These are phyloP conservation scores for Sicyos baderoa DNA, from an alignment of 306 rosid genomes.

Conservation along the genomic window DNA sequence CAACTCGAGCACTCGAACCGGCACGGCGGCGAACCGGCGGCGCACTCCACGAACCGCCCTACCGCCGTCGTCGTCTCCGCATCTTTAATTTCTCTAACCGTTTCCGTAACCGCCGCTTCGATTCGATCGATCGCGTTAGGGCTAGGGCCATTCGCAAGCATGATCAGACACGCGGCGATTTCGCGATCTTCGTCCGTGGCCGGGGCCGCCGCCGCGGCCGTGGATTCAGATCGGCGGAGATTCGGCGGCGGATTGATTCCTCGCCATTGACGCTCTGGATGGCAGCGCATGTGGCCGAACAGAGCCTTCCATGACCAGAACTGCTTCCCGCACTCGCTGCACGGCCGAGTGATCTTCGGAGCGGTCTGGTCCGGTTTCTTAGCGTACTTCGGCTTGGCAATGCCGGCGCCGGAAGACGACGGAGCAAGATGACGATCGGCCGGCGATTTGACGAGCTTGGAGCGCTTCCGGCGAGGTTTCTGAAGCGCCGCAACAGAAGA, in stretches of 20 bases:
- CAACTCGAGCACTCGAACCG: constrained; percentile 63
- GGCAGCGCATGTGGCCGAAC: constrained; percentile 91
- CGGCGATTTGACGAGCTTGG: constrained; percentile 19
- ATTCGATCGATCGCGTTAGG: background rate
- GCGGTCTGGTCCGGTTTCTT: constrained; percentile 30
- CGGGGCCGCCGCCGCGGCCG: background rate
- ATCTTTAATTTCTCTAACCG: background rate
- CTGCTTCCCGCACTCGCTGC: constrained; percentile 68
- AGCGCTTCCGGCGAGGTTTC: constrained; percentile 35
- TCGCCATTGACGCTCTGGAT: constrained; percentile 81
- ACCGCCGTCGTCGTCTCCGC: background rate
- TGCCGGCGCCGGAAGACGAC: background rate
- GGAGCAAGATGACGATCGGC: background rate
- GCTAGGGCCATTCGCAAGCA: constrained; percentile 35
- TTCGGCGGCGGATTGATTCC: constrained; percentile 70
- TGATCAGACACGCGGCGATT: constrained; percentile 46
- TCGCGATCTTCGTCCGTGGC: constrained; percentile 43
- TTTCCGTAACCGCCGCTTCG: background rate
- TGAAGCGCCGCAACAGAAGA: background rate
- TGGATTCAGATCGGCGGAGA: constrained; percentile 7
- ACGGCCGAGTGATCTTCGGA: constrained; percentile 40
- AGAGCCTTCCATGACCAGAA: constrained; percentile 91
- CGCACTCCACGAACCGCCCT: background rate
- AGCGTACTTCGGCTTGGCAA: constrained; percentile 23
- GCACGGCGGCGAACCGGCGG: constrained; percentile 5